Percentiles rank a stretch among this genome's conserved stretches.
These are phyloP conservation scores for Barnettozyma salicaria DNA, from an alignment of 805 yeast genomes.

Conservation along the genomic window DNA sequence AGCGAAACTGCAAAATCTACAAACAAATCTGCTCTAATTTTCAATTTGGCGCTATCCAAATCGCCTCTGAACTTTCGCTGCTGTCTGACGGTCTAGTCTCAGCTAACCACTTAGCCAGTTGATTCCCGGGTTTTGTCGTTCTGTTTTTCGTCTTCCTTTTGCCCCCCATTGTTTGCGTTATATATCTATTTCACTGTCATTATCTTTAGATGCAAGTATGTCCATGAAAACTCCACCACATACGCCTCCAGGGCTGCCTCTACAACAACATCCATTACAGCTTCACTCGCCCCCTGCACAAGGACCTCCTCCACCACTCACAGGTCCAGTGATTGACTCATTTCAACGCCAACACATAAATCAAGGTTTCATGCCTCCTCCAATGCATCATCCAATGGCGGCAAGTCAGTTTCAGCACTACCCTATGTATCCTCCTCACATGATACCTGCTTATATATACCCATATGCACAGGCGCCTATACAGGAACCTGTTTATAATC, in stretches of 20 bases:
- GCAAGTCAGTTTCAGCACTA: background rate
- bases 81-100: no score
- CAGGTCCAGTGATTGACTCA: conserved; percentile 3
- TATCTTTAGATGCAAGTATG: background rate
- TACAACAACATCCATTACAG: conserved; percentile 6
- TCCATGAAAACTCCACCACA: conserved; percentile 4
- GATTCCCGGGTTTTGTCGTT: no score
- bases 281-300: background rate
- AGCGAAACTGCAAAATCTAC: no score
- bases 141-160: background rate
- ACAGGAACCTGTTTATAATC: no score
- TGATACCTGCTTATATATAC: no score
- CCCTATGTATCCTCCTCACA: background rate
- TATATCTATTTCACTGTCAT: background rate
- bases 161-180: background rate
- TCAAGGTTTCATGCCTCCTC: background rate
- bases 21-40: no score
- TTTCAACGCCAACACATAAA: background rate
- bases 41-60: no score
- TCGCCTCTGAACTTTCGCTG: no score
- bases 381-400: background rate
- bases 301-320: background rate
- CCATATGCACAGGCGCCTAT: no score
- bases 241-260: conserved; percentile 3
- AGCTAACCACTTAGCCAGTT: no score